Conservation (phyloP, 169 alveolate genomes). For the Plasmodium relictum region DNA sequence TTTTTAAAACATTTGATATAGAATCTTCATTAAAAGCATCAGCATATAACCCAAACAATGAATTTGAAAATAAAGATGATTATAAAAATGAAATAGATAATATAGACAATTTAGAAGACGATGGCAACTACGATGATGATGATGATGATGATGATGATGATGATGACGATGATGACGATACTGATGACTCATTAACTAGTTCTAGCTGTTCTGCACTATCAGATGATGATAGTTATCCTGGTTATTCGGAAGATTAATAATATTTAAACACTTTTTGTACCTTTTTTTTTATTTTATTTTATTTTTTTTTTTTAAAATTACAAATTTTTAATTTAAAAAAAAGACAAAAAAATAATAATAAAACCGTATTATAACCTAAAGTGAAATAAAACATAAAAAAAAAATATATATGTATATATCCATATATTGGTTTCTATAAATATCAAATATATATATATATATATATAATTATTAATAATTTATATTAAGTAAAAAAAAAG, state of each 20-base stretch:
- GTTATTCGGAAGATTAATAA: conserved; percentile 31
- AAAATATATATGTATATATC: too few relatives aligned
- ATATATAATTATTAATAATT: too few relatives aligned
- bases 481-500: too few relatives aligned
- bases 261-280: neutral
- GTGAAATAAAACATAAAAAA: neutral
- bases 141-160: neutral
- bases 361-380: neutral
- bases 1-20: conserved; percentile 21
- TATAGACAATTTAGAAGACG: neutral
- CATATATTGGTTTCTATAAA: too few relatives aligned
- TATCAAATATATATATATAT: too few relatives aligned
- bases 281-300: neutral
- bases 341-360: neutral
- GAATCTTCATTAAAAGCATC: conserved; percentile 8
- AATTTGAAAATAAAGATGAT: neutral
- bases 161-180: conserved; percentile 1
- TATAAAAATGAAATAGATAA: neutral
- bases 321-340: neutral
- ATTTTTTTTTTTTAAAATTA: neutral
- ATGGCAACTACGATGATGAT: neutral
- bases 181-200: neutral
- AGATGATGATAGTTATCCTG: conserved; percentile 66
- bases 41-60: too few relatives aligned
- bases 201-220: neutral